A percentile compares a stretch with the other conserved stretches of the same genome.
Evolutionary conservation across 208 protist species (phyloP).

Genomic region (Leishmania gerbilli): DNA sequence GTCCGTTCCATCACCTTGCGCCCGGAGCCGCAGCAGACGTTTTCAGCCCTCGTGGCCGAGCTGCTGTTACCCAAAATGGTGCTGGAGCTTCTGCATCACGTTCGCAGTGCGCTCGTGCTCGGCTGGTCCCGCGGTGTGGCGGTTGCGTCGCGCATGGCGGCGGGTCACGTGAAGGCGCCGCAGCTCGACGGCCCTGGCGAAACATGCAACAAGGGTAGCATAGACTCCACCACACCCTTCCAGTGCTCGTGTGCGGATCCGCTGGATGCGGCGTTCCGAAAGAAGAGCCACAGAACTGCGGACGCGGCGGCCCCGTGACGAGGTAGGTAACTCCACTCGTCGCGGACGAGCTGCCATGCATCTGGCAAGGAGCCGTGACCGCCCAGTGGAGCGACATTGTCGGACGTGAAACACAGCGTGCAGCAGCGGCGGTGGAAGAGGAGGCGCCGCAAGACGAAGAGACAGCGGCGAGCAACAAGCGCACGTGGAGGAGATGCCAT

Average conservation of each 20-base stretch:
- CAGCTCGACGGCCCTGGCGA: background rate
- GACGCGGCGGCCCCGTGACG: too few relatives aligned
- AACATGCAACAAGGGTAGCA: background rate
- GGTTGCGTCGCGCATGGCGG: background rate
- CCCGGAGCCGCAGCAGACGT: constrained; percentile 6
- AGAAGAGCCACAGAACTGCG: too few relatives aligned
- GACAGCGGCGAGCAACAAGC: background rate
- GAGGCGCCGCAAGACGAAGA: background rate
- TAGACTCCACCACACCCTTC: background rate
- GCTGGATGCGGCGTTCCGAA: background rate
- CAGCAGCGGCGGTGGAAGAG: background rate
- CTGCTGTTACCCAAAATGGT: constrained; percentile 28
- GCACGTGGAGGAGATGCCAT: background rate
- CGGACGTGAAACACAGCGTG: background rate
- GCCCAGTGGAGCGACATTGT: background rate
- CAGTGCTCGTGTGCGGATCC: background rate
- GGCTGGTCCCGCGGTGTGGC: constrained; percentile 6
- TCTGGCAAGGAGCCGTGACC: background rate
- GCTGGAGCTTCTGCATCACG: constrained; percentile 9
- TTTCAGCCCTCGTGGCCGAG: constrained; percentile 20
- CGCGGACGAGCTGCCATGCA: background rate
- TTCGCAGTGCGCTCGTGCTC: background rate
- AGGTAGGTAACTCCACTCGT: too few relatives aligned
- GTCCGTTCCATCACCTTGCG: background rate
- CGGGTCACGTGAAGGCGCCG: background rate